phyloP scores from a whole-genome alignment of 768 basidiomycete species.

The Dictyophora rubrovolvata region DNA sequence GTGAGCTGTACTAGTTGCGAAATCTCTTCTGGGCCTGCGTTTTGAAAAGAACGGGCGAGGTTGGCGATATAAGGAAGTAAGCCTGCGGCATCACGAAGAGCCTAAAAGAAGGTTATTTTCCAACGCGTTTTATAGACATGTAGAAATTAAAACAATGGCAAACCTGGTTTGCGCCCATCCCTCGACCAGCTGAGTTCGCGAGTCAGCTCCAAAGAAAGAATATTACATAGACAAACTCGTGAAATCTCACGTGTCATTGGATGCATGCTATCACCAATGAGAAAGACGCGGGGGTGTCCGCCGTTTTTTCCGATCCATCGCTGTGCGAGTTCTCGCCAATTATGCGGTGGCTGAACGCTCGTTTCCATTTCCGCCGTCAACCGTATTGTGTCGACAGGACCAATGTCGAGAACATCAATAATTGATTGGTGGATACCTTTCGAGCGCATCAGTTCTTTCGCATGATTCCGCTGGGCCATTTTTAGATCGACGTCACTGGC shows the following conservation, averaged over 20 bases:
- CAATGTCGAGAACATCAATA: constrained; percentile 6
- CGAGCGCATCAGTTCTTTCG: constrained; percentile 7
- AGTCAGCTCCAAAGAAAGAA: background rate
- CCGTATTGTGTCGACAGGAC: constrained; percentile 4
- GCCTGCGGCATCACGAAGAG: constrained; percentile 1
- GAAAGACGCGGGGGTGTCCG: constrained; percentile 4
- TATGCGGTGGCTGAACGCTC: constrained; percentile 5
- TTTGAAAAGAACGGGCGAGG: constrained; percentile 1
- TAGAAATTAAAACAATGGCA: background rate
- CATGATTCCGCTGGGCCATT: constrained; percentile 1
- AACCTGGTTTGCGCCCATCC: constrained; percentile 9
- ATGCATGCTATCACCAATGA: constrained; percentile 9
- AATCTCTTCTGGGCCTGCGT: constrained; percentile 5
- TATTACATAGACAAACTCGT: background rate
- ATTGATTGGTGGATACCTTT: constrained; percentile 3
- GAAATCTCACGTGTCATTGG: constrained; percentile 8
- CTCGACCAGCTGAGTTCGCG: constrained; percentile 2
- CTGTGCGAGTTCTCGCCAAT: constrained; percentile 1
- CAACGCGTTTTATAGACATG: background rate
- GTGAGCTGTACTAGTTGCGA: background rate
- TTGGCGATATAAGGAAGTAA: constrained; percentile 3
- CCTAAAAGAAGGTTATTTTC: background rate
- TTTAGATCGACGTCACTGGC: background rate
- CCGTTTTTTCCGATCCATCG: constrained; percentile 5
- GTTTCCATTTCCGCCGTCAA: constrained; percentile 7